phyloP scores from a whole-genome alignment of 164 flowering plant species.

The Sedum album region DNA sequence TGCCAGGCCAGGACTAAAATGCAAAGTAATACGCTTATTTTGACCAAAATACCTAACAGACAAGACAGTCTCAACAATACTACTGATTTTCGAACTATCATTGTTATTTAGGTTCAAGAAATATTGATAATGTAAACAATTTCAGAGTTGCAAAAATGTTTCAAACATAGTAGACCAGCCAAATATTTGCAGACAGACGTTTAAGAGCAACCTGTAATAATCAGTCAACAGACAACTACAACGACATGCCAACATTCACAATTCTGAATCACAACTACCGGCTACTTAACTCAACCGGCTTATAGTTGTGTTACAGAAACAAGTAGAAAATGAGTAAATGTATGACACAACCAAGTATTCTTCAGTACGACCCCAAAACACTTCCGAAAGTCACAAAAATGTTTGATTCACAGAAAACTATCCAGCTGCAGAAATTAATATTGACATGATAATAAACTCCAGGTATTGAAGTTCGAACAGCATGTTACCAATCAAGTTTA shows the following conservation, averaged over 20 bases:
- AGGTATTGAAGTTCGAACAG: background rate
- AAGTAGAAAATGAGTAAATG: background rate
- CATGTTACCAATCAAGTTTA: background rate
- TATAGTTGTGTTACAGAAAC: background rate
- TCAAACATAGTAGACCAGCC: no score
- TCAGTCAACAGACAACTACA: background rate
- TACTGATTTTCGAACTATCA: background rate
- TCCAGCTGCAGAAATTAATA: background rate
- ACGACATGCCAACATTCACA: background rate
- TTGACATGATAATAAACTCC: background rate
- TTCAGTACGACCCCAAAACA: background rate
- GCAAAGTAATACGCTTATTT: background rate
- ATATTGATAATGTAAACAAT: background rate
- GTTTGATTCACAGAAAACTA: background rate
- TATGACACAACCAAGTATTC: background rate
- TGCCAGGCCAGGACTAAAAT: background rate
- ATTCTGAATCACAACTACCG: background rate
- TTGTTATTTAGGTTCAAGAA: background rate
- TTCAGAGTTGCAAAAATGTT: background rate
- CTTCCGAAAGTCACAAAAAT: background rate
- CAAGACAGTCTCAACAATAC: background rate
- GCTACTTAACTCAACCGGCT: background rate
- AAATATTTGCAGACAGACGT: background rate
- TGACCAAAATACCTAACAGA: background rate
- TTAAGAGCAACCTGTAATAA: background rate